Evolutionary conservation across 345 rosid genomes (phyloP).

Genomic region (Eucalyptus tenuipes): DNA sequence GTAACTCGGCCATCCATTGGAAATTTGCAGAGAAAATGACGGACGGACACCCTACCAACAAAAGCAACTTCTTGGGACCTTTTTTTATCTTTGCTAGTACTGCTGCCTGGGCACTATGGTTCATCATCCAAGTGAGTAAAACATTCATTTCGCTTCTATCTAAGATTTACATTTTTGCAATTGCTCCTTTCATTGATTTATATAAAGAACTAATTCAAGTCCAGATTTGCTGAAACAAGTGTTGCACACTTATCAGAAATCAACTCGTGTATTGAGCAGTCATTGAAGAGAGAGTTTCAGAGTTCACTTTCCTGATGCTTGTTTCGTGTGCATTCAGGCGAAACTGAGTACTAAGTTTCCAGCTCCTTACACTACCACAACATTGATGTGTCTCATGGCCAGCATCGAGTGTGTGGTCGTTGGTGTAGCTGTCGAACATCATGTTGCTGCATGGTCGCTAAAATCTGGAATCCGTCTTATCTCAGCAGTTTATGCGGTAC

Average conservation of each 20-base stretch:
- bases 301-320: neutral
- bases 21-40: conserved; percentile 32
- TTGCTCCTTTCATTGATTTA: neutral
- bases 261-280: neutral
- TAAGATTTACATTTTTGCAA: neutral
- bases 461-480: conserved; percentile 38
- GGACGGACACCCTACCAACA: neutral
- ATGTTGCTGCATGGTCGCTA: conserved; percentile 52
- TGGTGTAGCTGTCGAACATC: conserved; percentile 26
- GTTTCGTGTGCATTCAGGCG: conserved; percentile 21
- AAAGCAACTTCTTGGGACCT: conserved; percentile 53
- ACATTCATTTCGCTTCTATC: neutral
- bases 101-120: conserved; percentile 67
- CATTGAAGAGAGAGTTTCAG: neutral
- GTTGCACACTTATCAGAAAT: neutral
- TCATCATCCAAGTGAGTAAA: conserved; percentile 55
- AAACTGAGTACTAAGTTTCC: conserved; percentile 48
- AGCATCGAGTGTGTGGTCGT: conserved; percentile 46
- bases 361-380: conserved; percentile 80
- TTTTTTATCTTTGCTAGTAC: conserved; percentile 47
- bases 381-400: conserved; percentile 65
- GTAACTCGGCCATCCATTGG: conserved; percentile 74
- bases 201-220: neutral
- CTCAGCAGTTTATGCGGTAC: conserved; percentile 66
- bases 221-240: neutral